These are phyloP conservation scores for Avena eriantha DNA, from an alignment of 176 grass and related monocot genomes.

Conservation along the genomic window DNA sequence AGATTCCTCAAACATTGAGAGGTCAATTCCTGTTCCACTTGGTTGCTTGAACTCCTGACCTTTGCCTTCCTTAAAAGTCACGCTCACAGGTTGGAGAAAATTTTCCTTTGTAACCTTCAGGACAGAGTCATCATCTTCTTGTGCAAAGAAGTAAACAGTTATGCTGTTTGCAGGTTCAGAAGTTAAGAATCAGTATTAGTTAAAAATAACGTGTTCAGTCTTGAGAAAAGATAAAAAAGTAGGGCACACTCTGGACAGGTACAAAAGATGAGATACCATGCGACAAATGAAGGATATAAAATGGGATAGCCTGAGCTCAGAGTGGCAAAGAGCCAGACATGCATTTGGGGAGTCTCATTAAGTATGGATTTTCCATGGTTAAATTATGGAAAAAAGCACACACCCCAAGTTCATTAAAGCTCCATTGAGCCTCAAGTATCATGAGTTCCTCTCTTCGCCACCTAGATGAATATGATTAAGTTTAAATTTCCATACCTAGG, in stretches of 20 bases:
- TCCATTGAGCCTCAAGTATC: not conserved
- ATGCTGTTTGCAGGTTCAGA: conserved; percentile 51
- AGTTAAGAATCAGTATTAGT: conserved; percentile 19
- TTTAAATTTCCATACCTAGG: not conserved
- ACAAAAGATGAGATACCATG: not conserved
- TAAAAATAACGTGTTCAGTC: not conserved
- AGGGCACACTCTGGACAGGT: not conserved
- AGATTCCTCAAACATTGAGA: conserved; percentile 56
- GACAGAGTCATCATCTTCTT: conserved; percentile 47
- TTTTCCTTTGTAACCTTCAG: conserved; percentile 52
- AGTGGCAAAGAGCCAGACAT: not conserved
- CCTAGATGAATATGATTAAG: conserved; percentile 1
- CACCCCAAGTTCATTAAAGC: not conserved
- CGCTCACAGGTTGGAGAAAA: conserved; percentile 47
- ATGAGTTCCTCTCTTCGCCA: not conserved
- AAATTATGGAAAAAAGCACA: not conserved
- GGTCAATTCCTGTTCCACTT: conserved; percentile 62
- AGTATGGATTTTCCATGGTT: not conserved
- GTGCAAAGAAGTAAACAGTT: conserved; percentile 63
- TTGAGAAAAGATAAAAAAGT: not conserved
- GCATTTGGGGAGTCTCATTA: not conserved
- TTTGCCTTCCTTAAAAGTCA: conserved; percentile 56
- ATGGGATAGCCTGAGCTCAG: not conserved
- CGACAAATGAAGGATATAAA: not conserved
- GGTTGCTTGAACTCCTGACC: conserved; percentile 67